These are phyloP conservation scores for Globisporangium perplexum DNA, from an alignment of 352 stramenopile species.

Conservation along the genomic window DNA sequence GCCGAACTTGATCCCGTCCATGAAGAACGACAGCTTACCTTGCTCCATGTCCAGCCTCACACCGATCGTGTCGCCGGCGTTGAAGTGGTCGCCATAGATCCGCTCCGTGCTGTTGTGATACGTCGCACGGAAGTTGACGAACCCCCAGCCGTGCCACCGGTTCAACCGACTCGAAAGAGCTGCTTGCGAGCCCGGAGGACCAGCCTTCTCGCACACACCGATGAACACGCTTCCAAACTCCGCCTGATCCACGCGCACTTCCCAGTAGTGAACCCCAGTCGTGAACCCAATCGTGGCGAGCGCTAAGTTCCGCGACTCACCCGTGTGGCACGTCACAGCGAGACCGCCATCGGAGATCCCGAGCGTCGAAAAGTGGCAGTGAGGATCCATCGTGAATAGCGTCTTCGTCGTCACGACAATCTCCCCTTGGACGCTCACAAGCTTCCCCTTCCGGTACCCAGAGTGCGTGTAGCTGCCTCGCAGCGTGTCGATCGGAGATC, in stretches of 20 bases:
- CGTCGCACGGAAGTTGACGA: conserved; percentile 97
- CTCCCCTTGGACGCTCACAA: conserved; percentile 64
- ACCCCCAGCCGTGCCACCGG: conserved; percentile 92
- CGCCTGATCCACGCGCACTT: conserved; percentile 95
- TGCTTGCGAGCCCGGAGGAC: conserved; percentile 69
- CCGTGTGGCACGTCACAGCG: conserved; percentile 76
- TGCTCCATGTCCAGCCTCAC: conserved; percentile 98
- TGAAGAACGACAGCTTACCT: conserved; percentile 97
- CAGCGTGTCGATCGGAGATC: conserved; percentile 26
- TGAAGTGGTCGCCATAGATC: conserved; percentile 88
- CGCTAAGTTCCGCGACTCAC: conserved; percentile 81
- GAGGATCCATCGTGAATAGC: conserved; percentile 82
- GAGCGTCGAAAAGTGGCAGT: conserved; percentile 79
- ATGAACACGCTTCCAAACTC: conserved; percentile 98
- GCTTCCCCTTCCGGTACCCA: conserved; percentile 43
- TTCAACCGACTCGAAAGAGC: conserved; percentile 76
- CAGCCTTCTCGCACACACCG: conserved; percentile 91
- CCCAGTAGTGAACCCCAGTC: conserved; percentile 96
- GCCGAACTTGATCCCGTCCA: conserved; percentile 99
- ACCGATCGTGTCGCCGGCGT: conserved; percentile 97
- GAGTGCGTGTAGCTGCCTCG: conserved; percentile 52
- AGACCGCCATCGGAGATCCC: conserved; percentile 69
- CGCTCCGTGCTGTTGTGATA: conserved; percentile 90
- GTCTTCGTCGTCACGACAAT: conserved; percentile 59
- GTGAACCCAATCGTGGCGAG: conserved; percentile 84